Evolutionary conservation across 164 flowering plant genomes (phyloP), one percentile per base, ranked within the genome.

Genomic region (Cinnamomum micranthum): DNA sequence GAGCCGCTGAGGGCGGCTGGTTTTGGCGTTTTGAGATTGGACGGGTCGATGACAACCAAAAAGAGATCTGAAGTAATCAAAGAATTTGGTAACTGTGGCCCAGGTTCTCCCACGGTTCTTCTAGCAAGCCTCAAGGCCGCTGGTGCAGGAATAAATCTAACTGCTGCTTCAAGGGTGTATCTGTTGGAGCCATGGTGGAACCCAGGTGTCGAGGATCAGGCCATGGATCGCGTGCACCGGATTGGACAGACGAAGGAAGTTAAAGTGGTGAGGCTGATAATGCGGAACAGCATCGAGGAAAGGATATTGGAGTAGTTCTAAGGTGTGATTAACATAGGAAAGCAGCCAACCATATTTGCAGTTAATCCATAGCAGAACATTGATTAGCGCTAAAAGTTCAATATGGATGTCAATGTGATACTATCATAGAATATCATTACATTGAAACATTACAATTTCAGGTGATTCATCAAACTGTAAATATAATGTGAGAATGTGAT

Each of bases 181-280:
- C 62, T 95, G 81, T 51, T 95, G 75, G 99, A 93, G 81, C 97
- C 98, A 31, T 93, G 98, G 97, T 92, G 96, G 98, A 93, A 95
- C 76, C 97, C 97, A 7, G 97, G 92, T 6, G 89, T 90, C 23
- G 98, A 95, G 80, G 96, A 95, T 67, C 98, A 92, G 82, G 99
- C 97, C 12, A 93, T 93, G 92, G 98, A 93, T 77, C 81, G 99
- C 13, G 93, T 93, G 33, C 97, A 93, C 75, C 83, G 95, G 15
- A 92, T 95, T 60, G 98, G 99, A 51, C 99, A 93, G 81, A 88
- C 76, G 73, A 83, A 91, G 62, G 85, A 93, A 35, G 99, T 95
- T 52, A 86, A 83, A 77, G 82, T 95, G 69, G 89, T 93, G 73
- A 91, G 93, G 79, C 65, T 95, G 80, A 86, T 95, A 51, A 91